Base-by-base conservation (phyloP, 495 filamentous ascomycete genomes). In the Zalerion maritima region DNA sequence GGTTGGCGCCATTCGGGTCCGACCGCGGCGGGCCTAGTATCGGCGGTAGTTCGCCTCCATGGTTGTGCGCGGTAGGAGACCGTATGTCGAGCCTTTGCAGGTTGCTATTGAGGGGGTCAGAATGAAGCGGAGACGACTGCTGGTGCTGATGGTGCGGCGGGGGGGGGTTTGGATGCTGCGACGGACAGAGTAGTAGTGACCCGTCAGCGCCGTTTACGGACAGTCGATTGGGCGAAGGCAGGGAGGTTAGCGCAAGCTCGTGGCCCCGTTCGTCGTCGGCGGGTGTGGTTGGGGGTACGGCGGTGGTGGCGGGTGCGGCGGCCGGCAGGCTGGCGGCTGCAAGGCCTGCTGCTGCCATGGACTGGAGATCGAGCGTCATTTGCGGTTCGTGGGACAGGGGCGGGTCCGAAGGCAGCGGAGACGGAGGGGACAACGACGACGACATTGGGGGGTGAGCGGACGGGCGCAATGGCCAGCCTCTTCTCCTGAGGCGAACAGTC, bases 21-120 rank as follows among this genome's bases (percentile, higher is more conserved):
- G 54, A 58, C 36, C 59, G 49, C 6, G 62, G 58, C 6, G 62
- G 67, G 16, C 45, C 38, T 15, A 54, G 58, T 18, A 70, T 54
- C n/a, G 64, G 66, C n/a, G 66, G 49, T 11, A 69, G 41, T 29
- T 65, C 60, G 19, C 48, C 41, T 18, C 37, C 41, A 8, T 48
- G 41, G 15, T 35, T 40, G 16, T 51, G 33, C 22, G 35, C 43
- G 14, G 49, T 41, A 14, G 55, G 48, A 9, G 55, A 55, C 18
- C 29, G 42, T 16, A 48, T 34, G 21, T 35, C 45, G 18, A 38
- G 45, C 1, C 42, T 43, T 30, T 48, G 42, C 47, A 50, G 43
- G 31, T 45, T 21, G 20, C 42, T 45, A 19, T 48, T 43, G 13
- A 36, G 32, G n/a, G 37, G 26, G 24, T 45, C 11, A 42, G 38